Conservation (phyloP, 1,284 basidiomycete species). For the Microbotryomycetes sp. region DNA sequence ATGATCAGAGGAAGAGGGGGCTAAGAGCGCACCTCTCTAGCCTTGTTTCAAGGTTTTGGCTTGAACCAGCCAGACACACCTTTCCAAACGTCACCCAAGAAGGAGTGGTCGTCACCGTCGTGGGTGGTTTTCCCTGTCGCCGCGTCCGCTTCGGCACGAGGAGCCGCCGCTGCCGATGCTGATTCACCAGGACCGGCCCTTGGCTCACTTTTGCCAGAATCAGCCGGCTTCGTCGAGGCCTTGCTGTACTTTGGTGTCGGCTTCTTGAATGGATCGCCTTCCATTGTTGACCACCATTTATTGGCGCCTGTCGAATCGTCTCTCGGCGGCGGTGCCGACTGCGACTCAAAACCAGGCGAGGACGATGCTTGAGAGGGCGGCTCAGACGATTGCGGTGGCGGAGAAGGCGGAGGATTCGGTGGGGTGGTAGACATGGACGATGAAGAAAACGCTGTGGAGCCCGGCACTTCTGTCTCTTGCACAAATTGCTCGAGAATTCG, state of each 20-base stretch:
- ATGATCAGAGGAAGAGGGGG: not conserved
- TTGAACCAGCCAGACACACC: slow-evolving; percentile 24
- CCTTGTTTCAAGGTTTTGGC: slow-evolving; percentile 2
- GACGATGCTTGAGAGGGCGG: not conserved
- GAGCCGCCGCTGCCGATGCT: not conserved
- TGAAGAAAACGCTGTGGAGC: slow-evolving; percentile 17
- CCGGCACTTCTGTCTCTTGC: slow-evolving; percentile 28
- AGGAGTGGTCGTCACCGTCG: slow-evolving; percentile 4
- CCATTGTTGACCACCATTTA: slow-evolving; percentile 10
- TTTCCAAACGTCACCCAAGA: slow-evolving; percentile 27
- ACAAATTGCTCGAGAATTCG: slow-evolving; percentile 29
- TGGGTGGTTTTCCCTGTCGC: not conserved
- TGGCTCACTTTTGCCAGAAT: not conserved
- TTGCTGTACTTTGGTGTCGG: not conserved
- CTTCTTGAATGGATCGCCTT: not conserved
- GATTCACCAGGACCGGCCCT: not conserved
- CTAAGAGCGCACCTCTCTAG: not conserved
- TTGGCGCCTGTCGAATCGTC: not conserved
- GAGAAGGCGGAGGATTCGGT: not conserved
- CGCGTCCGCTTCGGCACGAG: not conserved
- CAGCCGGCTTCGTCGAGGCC: not conserved
- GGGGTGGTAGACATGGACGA: not conserved
- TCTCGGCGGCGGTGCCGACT: slow-evolving; percentile 21
- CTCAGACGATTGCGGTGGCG: not conserved
- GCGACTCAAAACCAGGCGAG: slow-evolving; percentile 21